A percentile compares a stretch with the other conserved stretches of the same genome.
Evolutionary conservation across 768 basidiomycete genomes (phyloP).

Genomic region (Pleurotus sapidus): DNA sequence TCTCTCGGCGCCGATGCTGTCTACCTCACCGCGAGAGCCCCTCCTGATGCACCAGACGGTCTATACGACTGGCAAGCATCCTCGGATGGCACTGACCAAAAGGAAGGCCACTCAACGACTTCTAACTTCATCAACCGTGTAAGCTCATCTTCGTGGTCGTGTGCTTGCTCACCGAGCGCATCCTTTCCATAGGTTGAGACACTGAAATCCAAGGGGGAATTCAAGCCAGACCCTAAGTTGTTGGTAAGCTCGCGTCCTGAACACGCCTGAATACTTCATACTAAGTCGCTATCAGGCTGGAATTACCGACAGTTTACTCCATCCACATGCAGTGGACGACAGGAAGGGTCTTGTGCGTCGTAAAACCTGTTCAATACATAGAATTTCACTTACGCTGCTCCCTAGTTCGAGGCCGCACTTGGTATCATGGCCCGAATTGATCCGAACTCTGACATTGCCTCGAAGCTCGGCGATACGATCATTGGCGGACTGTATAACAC

Average conservation of each 20-base stretch:
- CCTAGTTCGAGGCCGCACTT: constrained; percentile 25
- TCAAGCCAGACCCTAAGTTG: constrained; percentile 18
- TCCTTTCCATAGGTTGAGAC: constrained; percentile 13
- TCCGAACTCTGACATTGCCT: constrained; percentile 14
- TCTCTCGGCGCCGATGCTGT: constrained; percentile 26
- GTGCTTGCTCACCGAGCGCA: background rate
- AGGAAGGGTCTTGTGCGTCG: constrained; percentile 27
- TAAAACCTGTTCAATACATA: background rate
- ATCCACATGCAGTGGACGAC: constrained; percentile 41
- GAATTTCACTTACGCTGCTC: too few relatives aligned
- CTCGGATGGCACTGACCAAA: constrained; percentile 19
- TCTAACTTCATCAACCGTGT: constrained; percentile 27
- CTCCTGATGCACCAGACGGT: constrained; percentile 40
- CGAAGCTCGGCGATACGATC: constrained; percentile 13
- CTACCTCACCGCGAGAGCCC: constrained; percentile 31
- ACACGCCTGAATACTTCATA: background rate
- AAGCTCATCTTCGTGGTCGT: background rate
- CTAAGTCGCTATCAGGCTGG: constrained; percentile 19
- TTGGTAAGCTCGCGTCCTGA: background rate
- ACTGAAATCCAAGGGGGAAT: constrained; percentile 19
- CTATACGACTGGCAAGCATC: constrained; percentile 40
- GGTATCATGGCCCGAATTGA: constrained; percentile 23
- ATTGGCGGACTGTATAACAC: constrained; percentile 53
- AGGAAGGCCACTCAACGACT: constrained; percentile 30
- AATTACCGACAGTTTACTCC: constrained; percentile 21